phyloP scores from a whole-genome alignment of 441 rosid genomes.

The Caryocar brasiliense region DNA sequence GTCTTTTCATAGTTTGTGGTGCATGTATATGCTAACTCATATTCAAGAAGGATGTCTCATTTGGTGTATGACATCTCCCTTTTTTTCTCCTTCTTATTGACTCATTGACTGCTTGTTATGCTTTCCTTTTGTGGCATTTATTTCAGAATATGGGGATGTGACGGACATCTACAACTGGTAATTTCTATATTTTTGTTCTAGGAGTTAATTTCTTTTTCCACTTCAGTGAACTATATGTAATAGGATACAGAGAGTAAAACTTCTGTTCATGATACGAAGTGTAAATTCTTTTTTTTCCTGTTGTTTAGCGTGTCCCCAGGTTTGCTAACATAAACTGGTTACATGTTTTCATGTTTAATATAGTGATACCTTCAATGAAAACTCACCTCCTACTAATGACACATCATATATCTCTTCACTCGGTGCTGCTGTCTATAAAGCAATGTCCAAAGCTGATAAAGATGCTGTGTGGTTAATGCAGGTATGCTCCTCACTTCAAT shows the following conservation, averaged over 20 bases:
- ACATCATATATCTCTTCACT: conserved; percentile 66
- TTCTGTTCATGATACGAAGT: too few relatives aligned
- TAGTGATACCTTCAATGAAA: conserved; percentile 96
- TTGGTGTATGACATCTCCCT: not conserved
- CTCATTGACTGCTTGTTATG: conserved; percentile 1
- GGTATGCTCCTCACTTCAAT: conserved; percentile 33
- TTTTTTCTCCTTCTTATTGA: not conserved
- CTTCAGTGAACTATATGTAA: too few relatives aligned
- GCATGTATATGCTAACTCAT: too few relatives aligned
- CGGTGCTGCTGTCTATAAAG: conserved; percentile 87
- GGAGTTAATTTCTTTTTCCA: too few relatives aligned
- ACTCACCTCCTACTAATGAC: conserved; percentile 82
- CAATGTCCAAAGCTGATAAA: conserved; percentile 82
- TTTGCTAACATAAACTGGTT: conserved; percentile 1
- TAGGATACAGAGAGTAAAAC: too few relatives aligned
- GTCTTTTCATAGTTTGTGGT: too few relatives aligned
- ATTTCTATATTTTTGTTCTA: conserved; percentile 10
- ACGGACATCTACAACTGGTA: conserved; percentile 96
- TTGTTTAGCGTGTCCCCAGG: not conserved
- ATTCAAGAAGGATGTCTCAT: not conserved
- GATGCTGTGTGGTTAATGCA: conserved; percentile 99
- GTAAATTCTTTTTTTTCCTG: not conserved
- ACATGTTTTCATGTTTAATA: conserved; percentile 16
- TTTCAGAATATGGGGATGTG: conserved; percentile 91
- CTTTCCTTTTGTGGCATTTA: conserved; percentile 6